Base-by-base conservation (phyloP, 2,329 filamentous ascomycete species). In the Setomelanomma holmii region DNA sequence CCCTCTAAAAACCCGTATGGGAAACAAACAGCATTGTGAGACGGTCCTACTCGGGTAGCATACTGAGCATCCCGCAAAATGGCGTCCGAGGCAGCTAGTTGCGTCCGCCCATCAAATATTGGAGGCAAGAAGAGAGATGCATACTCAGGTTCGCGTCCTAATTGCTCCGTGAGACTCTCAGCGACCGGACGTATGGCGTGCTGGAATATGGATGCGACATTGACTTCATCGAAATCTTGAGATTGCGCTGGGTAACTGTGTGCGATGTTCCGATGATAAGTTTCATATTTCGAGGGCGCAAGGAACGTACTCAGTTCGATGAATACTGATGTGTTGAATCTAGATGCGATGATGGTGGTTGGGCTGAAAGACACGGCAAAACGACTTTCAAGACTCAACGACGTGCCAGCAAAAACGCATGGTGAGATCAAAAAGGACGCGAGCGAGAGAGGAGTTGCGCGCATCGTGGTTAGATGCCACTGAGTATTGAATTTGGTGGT, bases 351-450 rank as follows among this genome's bases (percentile, higher is more conserved):
- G 20, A 48, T 36, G 5, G 27, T 24, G 19, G 38, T 48, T 16
- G 45, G 38, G 14, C 19, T 40, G 20, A 48, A 48, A 2, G 45
- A 23, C 11, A 48, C 23, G 11, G 38, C 38, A 34, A 41, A 48
- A 14, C 17, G 24, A 12, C 12, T 41, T 17, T 41, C 45, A 22
- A 34, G 41, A 10, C 21, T 3, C 10, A n/a, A 3, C n/a, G 40
- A 4, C 12, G 22, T 30, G 23, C 7, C 38, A 19, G 5, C 14
- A 6, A 6, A 12, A 40, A 4, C 19, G 3, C 19, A 4, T 3
- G 5, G 38, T 12, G 12, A 12, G 24, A 30, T 6, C 6, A 12
- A 7, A 12, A 30, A 7, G 24, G 12, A 30, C 12, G 12, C 12
- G 6, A 12, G 12, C 6, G 12, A 12, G 12, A 7, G 12, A 30